A percentile compares a stretch with the other conserved stretches of the same genome.
These are phyloP conservation scores for Myxozyma neotropica DNA, from an alignment of 805 yeast genomes.

Conservation along the genomic window DNA sequence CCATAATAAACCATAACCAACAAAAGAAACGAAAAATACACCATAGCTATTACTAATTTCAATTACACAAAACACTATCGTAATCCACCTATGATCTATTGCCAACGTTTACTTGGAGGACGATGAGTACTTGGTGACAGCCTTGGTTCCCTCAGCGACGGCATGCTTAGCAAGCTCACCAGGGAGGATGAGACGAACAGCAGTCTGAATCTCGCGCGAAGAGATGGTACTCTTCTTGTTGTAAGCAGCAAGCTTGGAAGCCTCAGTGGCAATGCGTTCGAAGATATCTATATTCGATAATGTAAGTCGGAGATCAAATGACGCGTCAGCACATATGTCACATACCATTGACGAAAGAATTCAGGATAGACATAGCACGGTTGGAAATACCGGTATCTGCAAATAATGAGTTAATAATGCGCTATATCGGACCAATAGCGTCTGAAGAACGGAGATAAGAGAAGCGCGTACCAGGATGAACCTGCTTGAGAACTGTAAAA, in stretches of 20 bases:
- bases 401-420: not conserved
- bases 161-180: slow-evolving; percentile 99
- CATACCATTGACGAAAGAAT: slow-evolving; percentile 81
- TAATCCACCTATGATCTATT: not conserved
- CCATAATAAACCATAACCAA: slow-evolving; percentile 32
- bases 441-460: slow-evolving; percentile 2
- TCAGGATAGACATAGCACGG: slow-evolving; percentile 98
- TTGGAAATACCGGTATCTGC: slow-evolving; percentile 93
- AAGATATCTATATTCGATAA: slow-evolving; percentile 78
- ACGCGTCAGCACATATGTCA: not conserved
- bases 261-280: slow-evolving; percentile 97
- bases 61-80: slow-evolving; percentile 13
- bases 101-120: slow-evolving; percentile 18
- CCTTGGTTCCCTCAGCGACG: slow-evolving; percentile 80
- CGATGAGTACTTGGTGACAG: slow-evolving; percentile 37
- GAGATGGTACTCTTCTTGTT: slow-evolving; percentile 97
- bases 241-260: slow-evolving; percentile 97
- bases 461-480: slow-evolving; percentile 71
- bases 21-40: slow-evolving; percentile 25
- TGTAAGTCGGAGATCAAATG: not conserved
- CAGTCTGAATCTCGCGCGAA: slow-evolving; percentile 98
- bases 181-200: slow-evolving; percentile 95
- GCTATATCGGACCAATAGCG: not conserved
- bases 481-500: slow-evolving; percentile 79
- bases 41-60: slow-evolving; percentile 17